Evolutionary conservation across 2,329 filamentous ascomycete genomes (phyloP).

Genomic region (Davidsoniella virescens): DNA sequence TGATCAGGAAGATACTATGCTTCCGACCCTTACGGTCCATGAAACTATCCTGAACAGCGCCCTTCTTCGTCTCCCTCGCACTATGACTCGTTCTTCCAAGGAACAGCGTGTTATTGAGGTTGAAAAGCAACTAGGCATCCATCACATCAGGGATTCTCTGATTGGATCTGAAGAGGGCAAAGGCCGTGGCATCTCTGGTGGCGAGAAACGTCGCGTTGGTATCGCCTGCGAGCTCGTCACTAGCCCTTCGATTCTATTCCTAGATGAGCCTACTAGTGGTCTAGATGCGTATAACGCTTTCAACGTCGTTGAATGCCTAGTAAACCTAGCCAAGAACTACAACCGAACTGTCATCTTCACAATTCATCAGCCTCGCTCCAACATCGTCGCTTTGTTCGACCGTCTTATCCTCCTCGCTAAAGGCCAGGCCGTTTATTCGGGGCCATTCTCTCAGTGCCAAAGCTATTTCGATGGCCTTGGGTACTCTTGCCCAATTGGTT

Average conservation of each 20-base stretch:
- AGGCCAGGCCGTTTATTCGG: slow-evolving; percentile 83
- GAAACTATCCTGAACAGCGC: slow-evolving; percentile 95
- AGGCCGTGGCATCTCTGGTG: slow-evolving; percentile 88
- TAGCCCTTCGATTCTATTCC: slow-evolving; percentile 88
- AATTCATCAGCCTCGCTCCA: slow-evolving; percentile 93
- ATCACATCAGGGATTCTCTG: slow-evolving; percentile 82
- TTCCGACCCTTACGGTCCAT: slow-evolving; percentile 89
- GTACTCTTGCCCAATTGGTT: slow-evolving; percentile 85
- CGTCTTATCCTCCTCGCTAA: slow-evolving; percentile 80
- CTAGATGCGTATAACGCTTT: slow-evolving; percentile 95
- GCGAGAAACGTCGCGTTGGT: slow-evolving; percentile 87
- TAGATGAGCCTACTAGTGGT: slow-evolving; percentile 93
- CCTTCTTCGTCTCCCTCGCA: slow-evolving; percentile 72
- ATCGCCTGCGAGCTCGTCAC: slow-evolving; percentile 97
- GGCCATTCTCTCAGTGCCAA: slow-evolving; percentile 76
- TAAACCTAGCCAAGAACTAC: slow-evolving; percentile 88
- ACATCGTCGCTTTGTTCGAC: slow-evolving; percentile 95
- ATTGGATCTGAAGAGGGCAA: slow-evolving; percentile 93
- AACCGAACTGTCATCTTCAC: slow-evolving; percentile 96
- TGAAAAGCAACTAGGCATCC: slow-evolving; percentile 87
- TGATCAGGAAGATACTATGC: slow-evolving; percentile 94
- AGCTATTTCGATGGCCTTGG: slow-evolving; percentile 83
- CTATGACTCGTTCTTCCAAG: slow-evolving; percentile 79
- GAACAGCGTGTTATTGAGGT: slow-evolving; percentile 84
- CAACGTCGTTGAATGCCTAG: slow-evolving; percentile 92